phyloP scores from a whole-genome alignment of 1,139 yeast genomes.

The Debaryomyces sp. region DNA sequence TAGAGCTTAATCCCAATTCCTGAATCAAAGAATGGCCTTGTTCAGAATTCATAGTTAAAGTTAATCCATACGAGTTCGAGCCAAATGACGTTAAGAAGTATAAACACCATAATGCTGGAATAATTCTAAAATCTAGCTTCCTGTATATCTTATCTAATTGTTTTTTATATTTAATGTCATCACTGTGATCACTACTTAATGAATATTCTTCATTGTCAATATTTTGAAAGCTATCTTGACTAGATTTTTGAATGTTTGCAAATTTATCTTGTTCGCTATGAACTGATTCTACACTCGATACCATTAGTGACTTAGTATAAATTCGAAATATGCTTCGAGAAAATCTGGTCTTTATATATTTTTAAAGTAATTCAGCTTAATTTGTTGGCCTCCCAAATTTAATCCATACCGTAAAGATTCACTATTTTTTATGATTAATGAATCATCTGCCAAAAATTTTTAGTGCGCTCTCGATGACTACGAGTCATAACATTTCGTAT shows the following conservation, averaged over 20 bases:
- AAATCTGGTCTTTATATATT: neutral
- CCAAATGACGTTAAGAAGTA: conserved; percentile 84
- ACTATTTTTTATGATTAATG: neutral
- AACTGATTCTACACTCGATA: neutral
- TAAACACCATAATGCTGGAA: conserved; percentile 82
- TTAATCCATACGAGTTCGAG: conserved; percentile 72
- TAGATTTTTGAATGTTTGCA: conserved; percentile 1
- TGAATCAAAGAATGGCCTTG: conserved; percentile 64
- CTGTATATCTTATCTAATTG: conserved; percentile 63
- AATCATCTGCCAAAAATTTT: conserved; percentile 1
- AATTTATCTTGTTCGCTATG: neutral
- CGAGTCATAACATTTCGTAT: conserved; percentile 5
- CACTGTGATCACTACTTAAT: neutral
- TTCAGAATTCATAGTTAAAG: conserved; percentile 76
- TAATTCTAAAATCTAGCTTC: conserved; percentile 68
- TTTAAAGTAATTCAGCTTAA: neutral
- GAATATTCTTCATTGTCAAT: conserved; percentile 5
- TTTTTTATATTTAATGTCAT: conserved; percentile 14
- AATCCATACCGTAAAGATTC: neutral
- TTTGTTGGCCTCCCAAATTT: conserved; percentile 1
- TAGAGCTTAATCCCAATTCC: conserved; percentile 51
- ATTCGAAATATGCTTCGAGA: neutral
- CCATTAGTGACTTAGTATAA: neutral
- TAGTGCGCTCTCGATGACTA: conserved; percentile 6
- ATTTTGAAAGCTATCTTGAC: conserved; percentile 1